A percentile compares a stretch with the other conserved stretches of the same genome.
These are phyloP conservation scores for Anethum foeniculum DNA, from an alignment of 140 eudicot species.

Conservation along the genomic window DNA sequence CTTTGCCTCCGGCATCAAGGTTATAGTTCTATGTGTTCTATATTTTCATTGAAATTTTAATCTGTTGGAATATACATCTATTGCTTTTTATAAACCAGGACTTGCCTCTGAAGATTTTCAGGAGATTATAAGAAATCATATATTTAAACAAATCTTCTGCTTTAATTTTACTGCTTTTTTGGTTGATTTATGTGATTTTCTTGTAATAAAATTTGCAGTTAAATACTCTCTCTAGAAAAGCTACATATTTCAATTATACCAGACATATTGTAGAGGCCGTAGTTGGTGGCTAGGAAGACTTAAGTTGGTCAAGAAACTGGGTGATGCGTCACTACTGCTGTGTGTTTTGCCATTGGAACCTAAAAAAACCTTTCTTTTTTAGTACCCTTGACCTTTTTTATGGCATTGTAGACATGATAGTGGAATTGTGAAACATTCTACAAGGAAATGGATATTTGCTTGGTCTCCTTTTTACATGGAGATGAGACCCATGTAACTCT, in stretches of 20 bases:
- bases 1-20: conserved; percentile 91
- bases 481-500: not conserved
- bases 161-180: not conserved
- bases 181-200: not conserved
- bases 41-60: not conserved
- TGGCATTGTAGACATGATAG: not conserved
- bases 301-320: not conserved
- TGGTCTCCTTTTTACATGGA: not conserved
- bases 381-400: not conserved
- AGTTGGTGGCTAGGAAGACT: not conserved
- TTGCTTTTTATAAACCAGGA: not conserved
- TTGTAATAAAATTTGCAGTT: not conserved
- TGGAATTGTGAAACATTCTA: not conserved
- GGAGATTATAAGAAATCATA: not conserved
- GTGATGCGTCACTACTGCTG: not conserved
- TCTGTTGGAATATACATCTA: not conserved
- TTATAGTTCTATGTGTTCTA: conserved; percentile 13
- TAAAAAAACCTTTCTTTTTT: not conserved
- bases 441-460: not conserved
- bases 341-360: not conserved
- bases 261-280: not conserved
- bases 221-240: not conserved
- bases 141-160: not conserved
- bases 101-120: not conserved
- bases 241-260: not conserved